These are phyloP conservation scores for Castanopsis chinensis DNA, from an alignment of 306 rosid genomes.

Conservation along the genomic window DNA sequence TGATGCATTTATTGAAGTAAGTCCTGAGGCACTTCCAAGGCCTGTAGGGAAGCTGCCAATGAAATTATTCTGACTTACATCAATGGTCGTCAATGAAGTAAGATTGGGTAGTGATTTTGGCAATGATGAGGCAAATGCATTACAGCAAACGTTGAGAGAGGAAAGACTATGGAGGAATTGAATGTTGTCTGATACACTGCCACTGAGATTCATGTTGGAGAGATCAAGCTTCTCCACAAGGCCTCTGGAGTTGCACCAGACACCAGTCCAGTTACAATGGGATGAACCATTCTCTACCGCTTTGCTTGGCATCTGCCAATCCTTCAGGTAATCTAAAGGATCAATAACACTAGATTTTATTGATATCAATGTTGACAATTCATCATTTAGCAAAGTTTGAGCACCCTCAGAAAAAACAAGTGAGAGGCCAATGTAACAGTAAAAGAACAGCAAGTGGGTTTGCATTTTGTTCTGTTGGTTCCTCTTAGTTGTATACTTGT, in stretches of 20 bases:
- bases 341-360: conserved; percentile 59
- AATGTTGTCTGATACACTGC: conserved; percentile 51
- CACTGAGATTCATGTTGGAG: conserved; percentile 80
- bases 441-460: conserved; percentile 41
- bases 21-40: conserved; percentile 54
- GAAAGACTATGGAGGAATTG: conserved; percentile 53
- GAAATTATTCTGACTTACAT: conserved; percentile 80
- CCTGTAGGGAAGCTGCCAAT: conserved; percentile 66
- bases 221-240: conserved; percentile 65
- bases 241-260: conserved; percentile 62
- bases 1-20: conserved; percentile 65
- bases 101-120: conserved; percentile 58
- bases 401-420: conserved; percentile 39
- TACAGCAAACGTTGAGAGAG: conserved; percentile 56
- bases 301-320: conserved; percentile 51
- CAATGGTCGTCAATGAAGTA: conserved; percentile 59
- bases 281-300: conserved; percentile 14
- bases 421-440: conserved; percentile 49
- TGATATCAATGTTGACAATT: conserved; percentile 49
- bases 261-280: conserved; percentile 79
- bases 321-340: conserved; percentile 51
- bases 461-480: conserved; percentile 47
- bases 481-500: conserved; percentile 31
- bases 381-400: conserved; percentile 39
- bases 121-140: conserved; percentile 51